These are phyloP conservation scores for Brachypodium distachyon DNA, from an alignment of 202 grass and related monocot genomes.

Conservation along the genomic window DNA sequence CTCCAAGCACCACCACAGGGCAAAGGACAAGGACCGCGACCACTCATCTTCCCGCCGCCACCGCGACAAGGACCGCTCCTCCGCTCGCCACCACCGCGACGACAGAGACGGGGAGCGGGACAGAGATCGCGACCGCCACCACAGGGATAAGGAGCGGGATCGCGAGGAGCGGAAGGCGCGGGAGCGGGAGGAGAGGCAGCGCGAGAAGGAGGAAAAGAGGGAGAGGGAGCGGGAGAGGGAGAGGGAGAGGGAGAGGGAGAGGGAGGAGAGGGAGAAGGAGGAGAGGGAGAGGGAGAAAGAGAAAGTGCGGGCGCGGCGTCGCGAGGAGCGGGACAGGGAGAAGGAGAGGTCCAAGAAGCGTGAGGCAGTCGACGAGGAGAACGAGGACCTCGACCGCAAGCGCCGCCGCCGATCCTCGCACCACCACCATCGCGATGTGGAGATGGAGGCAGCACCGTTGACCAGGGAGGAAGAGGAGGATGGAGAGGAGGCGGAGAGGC, in stretches of 20 bases:
- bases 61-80: constrained; percentile 18
- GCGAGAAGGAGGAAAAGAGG: background rate
- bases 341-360: constrained; percentile 32
- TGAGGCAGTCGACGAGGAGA: constrained; percentile 31
- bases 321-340: constrained; percentile 32
- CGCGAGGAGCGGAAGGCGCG: constrained; percentile 32
- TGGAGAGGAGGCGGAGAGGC: constrained; percentile 34
- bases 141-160: constrained; percentile 21
- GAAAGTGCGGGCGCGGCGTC: background rate
- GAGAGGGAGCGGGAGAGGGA: constrained; percentile 20
- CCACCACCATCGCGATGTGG: constrained; percentile 18
- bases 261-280: background rate
- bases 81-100: constrained; percentile 27
- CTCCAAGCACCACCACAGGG: constrained; percentile 27
- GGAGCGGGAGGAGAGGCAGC: constrained; percentile 31
- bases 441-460: background rate
- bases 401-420: constrained; percentile 47
- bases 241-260: background rate
- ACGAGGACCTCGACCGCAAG: constrained; percentile 48
- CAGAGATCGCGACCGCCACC: constrained; percentile 2
- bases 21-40: constrained; percentile 24
- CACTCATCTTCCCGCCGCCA: constrained; percentile 22
- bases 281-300: constrained; percentile 29
- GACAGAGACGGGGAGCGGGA: constrained; percentile 28
- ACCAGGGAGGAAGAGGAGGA: constrained; percentile 4